A percentile compares a stretch with the other conserved stretches of the same genome.
Conservation (phyloP, 2,329 filamentous ascomycete species). For the Bipolaris cookei region DNA sequence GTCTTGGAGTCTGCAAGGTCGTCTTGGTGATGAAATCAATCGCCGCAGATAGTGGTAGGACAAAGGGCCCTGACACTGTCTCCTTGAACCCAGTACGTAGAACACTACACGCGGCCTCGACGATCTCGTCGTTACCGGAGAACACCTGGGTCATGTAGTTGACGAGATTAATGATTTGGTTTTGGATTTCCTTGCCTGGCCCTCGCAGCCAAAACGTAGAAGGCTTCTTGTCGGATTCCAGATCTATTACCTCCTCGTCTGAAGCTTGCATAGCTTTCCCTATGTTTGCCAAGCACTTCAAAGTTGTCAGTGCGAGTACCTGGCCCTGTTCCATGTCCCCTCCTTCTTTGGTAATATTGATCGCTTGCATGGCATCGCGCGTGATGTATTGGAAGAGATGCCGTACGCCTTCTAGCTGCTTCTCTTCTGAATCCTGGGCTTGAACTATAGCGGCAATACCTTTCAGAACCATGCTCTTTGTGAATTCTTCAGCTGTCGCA, state of each 20-base stretch:
- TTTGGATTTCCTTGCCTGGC: constrained; percentile 58
- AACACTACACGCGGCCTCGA: constrained; percentile 74
- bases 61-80: constrained; percentile 75
- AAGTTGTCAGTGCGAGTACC: constrained; percentile 57
- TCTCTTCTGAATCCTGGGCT: constrained; percentile 65
- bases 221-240: constrained; percentile 60
- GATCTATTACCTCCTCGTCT: constrained; percentile 69
- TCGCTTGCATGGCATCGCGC: constrained; percentile 60
- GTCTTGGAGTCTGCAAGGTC: constrained; percentile 65
- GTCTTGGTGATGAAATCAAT: constrained; percentile 69
- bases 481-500: constrained; percentile 68
- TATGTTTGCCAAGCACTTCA: constrained; percentile 73
- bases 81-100: constrained; percentile 79
- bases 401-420: constrained; percentile 62
- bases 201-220: constrained; percentile 58
- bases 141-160: constrained; percentile 61
- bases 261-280: constrained; percentile 75
- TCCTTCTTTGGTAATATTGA: constrained; percentile 40
- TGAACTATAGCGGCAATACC: constrained; percentile 79
- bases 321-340: constrained; percentile 52
- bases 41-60: constrained; percentile 71
- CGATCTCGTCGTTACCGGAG: constrained; percentile 67
- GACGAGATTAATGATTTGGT: constrained; percentile 60
- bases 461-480: constrained; percentile 75
- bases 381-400: constrained; percentile 68